phyloP scores from a whole-genome alignment of 176 grass and related monocot genomes.

The Poa annua region DNA sequence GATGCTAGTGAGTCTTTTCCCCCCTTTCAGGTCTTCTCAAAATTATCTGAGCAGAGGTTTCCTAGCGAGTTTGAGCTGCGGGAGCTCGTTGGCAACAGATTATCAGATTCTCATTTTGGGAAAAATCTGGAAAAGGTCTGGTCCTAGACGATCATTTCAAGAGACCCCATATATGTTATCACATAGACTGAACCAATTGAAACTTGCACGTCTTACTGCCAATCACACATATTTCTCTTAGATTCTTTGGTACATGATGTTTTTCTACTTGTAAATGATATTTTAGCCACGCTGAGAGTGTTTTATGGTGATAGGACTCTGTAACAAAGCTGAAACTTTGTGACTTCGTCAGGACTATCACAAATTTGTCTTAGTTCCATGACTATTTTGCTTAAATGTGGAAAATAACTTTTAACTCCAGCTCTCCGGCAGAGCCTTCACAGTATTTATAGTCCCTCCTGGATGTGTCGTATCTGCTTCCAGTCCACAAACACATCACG shows the following conservation, averaged over 20 bases:
- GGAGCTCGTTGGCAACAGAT: constrained; percentile 69
- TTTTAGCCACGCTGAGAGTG: neutral
- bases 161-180: neutral
- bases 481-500: neutral
- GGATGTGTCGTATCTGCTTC: neutral
- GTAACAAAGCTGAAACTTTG: constrained; percentile 19
- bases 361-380: neutral
- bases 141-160: constrained; percentile 34
- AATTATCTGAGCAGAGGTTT: constrained; percentile 88
- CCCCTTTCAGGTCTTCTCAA: constrained; percentile 88
- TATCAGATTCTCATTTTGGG: constrained; percentile 55
- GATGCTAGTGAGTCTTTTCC: constrained; percentile 29
- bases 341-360: neutral
- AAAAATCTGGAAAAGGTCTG: constrained; percentile 54
- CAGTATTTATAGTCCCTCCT: neutral
- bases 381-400: neutral
- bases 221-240: neutral
- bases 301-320: constrained; percentile 2
- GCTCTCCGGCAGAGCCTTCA: neutral
- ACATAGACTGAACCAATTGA: constrained; percentile 18
- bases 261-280: constrained; percentile 34
- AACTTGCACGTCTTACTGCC: neutral
- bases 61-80: constrained; percentile 80
- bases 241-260: neutral
- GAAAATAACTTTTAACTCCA: neutral